Conservation (phyloP, 192 early-diverging fungal genomes). For the Coemansia sp. region DNA sequence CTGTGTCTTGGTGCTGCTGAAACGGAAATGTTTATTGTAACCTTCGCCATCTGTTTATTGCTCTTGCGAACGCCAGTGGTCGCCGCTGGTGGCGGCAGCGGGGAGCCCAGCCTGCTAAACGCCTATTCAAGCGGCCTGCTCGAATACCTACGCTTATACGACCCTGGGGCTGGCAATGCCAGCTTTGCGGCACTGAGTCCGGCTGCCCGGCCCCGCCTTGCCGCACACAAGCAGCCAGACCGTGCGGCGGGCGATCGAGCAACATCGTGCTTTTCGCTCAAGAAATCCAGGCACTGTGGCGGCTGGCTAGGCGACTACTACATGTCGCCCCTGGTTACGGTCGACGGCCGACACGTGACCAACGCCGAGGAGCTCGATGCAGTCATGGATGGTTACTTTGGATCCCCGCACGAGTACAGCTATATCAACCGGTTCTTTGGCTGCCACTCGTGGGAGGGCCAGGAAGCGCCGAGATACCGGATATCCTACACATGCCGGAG, state of each 20-base stretch:
- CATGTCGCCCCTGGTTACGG: constrained; percentile 18
- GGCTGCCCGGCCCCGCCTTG: no score
- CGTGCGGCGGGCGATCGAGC: no score
- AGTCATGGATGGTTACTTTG: constrained; percentile 30
- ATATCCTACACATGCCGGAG: constrained; percentile 37
- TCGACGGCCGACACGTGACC: constrained; percentile 13
- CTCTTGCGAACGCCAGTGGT: no score
- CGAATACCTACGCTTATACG: neutral
- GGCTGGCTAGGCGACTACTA: constrained; percentile 14
- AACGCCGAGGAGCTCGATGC: constrained; percentile 21
- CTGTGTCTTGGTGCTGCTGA: neutral
- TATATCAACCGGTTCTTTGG: constrained; percentile 31
- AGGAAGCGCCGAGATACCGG: constrained; percentile 18
- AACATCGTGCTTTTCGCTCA: constrained; percentile 31
- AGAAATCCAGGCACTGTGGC: constrained; percentile 25
- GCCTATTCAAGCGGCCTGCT: constrained; percentile 1
- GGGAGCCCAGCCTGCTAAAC: neutral
- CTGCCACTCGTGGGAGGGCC: constrained; percentile 26
- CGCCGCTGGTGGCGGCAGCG: neutral
- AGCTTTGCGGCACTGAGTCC: no score
- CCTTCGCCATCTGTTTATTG: neutral
- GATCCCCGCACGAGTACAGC: constrained; percentile 11
- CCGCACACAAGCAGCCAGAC: no score
- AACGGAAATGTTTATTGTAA: neutral
- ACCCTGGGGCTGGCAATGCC: neutral